Evolutionary conservation across 1,284 basidiomycete genomes (phyloP), one percentile per base, ranked within the genome.

Genomic region (Malassezia obtusa): DNA sequence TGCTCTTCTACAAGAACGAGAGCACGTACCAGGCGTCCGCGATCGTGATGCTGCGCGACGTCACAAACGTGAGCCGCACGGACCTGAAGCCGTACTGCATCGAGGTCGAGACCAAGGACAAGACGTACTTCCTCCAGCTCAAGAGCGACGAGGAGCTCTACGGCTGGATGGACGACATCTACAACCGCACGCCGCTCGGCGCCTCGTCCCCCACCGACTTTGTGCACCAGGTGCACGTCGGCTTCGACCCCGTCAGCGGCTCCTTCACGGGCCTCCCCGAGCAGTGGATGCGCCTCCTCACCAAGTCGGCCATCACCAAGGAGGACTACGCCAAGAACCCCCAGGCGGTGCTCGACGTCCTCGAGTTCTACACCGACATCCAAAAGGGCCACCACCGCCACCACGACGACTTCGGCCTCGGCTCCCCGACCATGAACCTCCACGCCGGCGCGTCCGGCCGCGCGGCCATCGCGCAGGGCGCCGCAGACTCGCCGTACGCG

Each of bases 341-440:
- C 0, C 91, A 96, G 68, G 92, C 92, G 0, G 92, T 98, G 14
- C 80, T 96, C 15, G 92, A 96, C 62, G 92, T 95, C 0, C 83
- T 98, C 53, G 90, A 96, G 70, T 98, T 96, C 77, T 96, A 96
- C 76, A 96, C 91, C 12, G 89, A 94, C 73, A 89, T 90, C 66
- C 89, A 95, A 78, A 90, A 89, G 75, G 31, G 45, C 17, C 40
- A 43, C 17, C 83, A 85, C n/a, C 22, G 17, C 1, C 86, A 87
- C 58, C 77, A 86, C 68, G 88, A 91, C 65, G 83, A 85, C 25
- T 75, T 67, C 45, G 71, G 71, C n/a, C 63, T 73, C n/a, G 71
- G 67, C 33, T 61, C 64, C 1, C 65, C 69, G 0, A 71, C 65
- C 31, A 71, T 71, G 66, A 71, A 71, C 46, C 31, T 72, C 22